Percentiles rank a stretch among this genome's conserved stretches.
phyloP scores from a whole-genome alignment of 768 basidiomycete species.

The Boletus pseudo-olivaceus region DNA sequence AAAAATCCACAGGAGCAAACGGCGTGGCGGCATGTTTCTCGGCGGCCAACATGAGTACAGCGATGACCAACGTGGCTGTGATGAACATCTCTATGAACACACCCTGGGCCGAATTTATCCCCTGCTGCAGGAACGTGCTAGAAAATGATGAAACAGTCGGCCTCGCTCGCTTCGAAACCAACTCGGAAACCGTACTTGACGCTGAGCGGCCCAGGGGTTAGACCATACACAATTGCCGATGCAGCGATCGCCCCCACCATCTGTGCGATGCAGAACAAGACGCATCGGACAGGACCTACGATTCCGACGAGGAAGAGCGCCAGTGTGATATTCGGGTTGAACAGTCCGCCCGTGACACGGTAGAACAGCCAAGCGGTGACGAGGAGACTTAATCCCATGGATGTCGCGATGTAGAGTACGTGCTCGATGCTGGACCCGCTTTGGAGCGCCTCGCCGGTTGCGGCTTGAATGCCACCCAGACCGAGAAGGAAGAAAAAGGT shows the following conservation, averaged over 20 bases:
- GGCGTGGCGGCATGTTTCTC: constrained; percentile 67
- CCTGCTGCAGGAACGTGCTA: constrained; percentile 47
- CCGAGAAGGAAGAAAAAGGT: constrained; percentile 62
- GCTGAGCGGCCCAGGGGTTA: constrained; percentile 53
- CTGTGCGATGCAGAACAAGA: constrained; percentile 61
- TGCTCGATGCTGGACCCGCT: constrained; percentile 38
- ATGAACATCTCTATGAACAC: constrained; percentile 74
- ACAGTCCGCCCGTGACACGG: constrained; percentile 59
- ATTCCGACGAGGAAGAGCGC: constrained; percentile 56
- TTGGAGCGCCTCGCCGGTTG: constrained; percentile 35
- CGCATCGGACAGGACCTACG: constrained; percentile 52
- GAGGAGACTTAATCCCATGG: constrained; percentile 60
- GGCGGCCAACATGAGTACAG: constrained; percentile 71
- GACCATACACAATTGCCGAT: constrained; percentile 48
- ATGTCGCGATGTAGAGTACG: constrained; percentile 53
- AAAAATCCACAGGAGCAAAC: constrained; percentile 55
- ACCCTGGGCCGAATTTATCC: constrained; percentile 51
- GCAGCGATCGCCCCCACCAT: constrained; percentile 58
- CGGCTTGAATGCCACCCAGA: constrained; percentile 61
- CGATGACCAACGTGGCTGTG: constrained; percentile 53
- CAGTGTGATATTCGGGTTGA: constrained; percentile 62
- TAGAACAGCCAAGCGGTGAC: constrained; percentile 68
- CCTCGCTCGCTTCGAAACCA: not conserved
- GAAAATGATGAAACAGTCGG: constrained; percentile 4
- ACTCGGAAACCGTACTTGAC: constrained; percentile 43